Base-by-base conservation (phyloP, 345 rosid genomes). In the Stellera chamaejasme region DNA sequence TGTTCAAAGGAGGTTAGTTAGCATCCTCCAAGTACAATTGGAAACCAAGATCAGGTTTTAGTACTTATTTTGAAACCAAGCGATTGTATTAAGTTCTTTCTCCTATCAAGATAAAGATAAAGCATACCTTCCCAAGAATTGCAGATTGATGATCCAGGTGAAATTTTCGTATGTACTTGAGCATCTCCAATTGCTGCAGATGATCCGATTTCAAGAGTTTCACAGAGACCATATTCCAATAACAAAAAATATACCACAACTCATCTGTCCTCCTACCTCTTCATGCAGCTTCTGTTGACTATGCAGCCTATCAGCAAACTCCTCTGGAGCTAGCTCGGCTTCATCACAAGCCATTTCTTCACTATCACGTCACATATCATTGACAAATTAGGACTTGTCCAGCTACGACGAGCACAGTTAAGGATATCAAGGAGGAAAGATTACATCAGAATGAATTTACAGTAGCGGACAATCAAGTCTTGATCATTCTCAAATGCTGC, bases 171-270 rank as follows among this genome's bases (percentile, higher is more conserved):
- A 84, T 85, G 65, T 81, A 61, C 52, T 68, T 81, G 10, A 88
- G 80, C 98, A 92, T 85, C 84, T 82, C 90, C 64, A 88, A 72
- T 77, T 91, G 92, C 96, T 85, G 75, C 66, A 73, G 13, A 45
- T 14, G 44, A 41, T 23, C 13, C 28, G 42, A 13, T 51, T 43
- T 44, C 13, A 26, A 15, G 27, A 15, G 14, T 48, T 52, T 19
- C 27, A 27, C 43, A 55, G 57, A 10, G 8, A 32, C 0, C 13
- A n/a, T 50, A 53, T 16, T 52, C 0, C 13, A 19, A 19, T 1
- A 19, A 19, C 23, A 19, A 19, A 19, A 52, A 13, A 14, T 47
- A 7, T 27, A 16, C 59, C 6, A 55, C 10, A 65, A 10, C 16
- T 56, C 14, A 10, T 47, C 10, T 13, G 23, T 39, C 13, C 45